Evolutionary conservation across 495 filamentous ascomycete genomes (phyloP), one percentile per base, ranked within the genome.

Genomic region (Tirmania nivea): DNA sequence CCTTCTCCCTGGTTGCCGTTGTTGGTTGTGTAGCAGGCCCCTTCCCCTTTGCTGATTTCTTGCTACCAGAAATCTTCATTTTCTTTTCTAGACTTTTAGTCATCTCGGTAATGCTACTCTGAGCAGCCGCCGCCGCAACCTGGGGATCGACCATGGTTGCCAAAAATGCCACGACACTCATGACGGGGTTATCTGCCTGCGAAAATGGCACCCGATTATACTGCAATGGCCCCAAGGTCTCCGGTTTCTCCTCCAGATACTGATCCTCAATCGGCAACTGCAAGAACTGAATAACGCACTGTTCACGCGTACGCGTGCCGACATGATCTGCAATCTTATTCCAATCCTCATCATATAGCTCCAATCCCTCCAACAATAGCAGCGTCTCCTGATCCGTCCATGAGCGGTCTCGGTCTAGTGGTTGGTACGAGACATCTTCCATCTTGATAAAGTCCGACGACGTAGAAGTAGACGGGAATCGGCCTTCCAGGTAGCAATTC

Each of bases 281-380:
- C 57, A 97, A 69, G 72, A 97, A 97, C 64, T 94, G 88, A 60
- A 94, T 71, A 25, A 95, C 86, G 67, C 90, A 97, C 69, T 97
- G 86, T 69, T 97, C 90, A 37, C 84, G 75, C n/a, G 86, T 94
- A 48, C 87, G 77, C 2, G 84, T 87, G 35, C 83, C 83, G 31
- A 97, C 90, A 60, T 94, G 82, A 55, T 86, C 86, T 0, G 90
- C 77, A 54, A 97, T 86, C 58, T 82, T 76, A 52, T 84, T 82
- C 90, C 90, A 97, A 68, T 95, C 81, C 34, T 97, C 92, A 57
- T 95, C 87, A 59, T 82, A 88, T 58, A 80, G 73, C 71, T 97
- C 90, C 52, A 97, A 66, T 10, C 77, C 90, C 66, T 97, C 90
- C 3, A 97, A 73, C 11, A 97, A 72, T 34, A 84, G 71, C 10